phyloP scores from a whole-genome alignment of 129 eudicot species.

The Pulicaria dysenterica region DNA sequence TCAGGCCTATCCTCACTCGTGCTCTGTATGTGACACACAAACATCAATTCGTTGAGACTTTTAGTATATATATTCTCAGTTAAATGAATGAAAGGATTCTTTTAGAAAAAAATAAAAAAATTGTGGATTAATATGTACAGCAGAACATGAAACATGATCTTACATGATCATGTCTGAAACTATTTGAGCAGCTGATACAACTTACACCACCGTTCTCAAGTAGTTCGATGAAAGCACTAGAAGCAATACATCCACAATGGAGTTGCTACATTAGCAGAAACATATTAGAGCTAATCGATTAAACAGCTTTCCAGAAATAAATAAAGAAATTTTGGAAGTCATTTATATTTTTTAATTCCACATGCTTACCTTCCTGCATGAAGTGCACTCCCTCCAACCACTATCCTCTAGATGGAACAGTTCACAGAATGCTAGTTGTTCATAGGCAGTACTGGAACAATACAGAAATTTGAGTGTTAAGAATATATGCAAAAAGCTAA shows the following conservation, averaged over 20 bases:
- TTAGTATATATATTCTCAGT: not conserved
- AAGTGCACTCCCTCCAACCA: conserved; percentile 92
- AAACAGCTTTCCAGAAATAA: not conserved
- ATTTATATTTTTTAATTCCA: not conserved
- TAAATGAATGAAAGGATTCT: not conserved
- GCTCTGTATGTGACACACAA: conserved; percentile 48
- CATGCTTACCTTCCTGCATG: conserved; percentile 70
- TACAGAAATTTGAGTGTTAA: conserved; percentile 16
- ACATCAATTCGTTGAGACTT: conserved; percentile 20
- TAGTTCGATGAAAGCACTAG: conserved; percentile 70
- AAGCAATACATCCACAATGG: conserved; percentile 98
- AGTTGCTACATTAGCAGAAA: conserved; percentile 60
- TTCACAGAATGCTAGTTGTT: conserved; percentile 75
- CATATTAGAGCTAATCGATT: conserved; percentile 10
- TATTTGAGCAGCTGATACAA: conserved; percentile 59
- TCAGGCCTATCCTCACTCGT: conserved; percentile 48
- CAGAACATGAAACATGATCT: conserved; percentile 38
- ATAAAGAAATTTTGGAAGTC: not conserved
- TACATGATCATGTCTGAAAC: conserved; percentile 46
- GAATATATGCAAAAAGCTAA: conserved; percentile 15
- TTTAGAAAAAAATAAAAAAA: too few relatives aligned
- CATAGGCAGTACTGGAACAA: conserved; percentile 68
- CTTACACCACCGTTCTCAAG: conserved; percentile 78
- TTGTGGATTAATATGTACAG: not conserved
- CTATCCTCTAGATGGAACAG: conserved; percentile 73